Evolutionary conservation across 1,284 basidiomycete species (phyloP), one percentile per base, ranked within the genome.

Genomic region (Moesziomyces globuligerus): DNA sequence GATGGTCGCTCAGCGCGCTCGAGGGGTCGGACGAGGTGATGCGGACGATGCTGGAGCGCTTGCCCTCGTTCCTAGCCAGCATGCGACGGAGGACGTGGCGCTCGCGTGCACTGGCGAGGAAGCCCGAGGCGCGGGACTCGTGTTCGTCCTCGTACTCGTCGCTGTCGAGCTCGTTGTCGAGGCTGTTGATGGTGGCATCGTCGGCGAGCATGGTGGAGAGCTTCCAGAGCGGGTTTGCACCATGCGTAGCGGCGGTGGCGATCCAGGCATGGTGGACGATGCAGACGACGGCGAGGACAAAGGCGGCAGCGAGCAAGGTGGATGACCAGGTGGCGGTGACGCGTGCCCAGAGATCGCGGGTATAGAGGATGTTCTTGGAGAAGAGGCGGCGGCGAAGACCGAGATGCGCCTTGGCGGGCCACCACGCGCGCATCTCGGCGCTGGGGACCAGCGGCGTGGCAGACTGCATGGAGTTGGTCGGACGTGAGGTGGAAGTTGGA

Each of bases 1-100:
- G 78, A 18, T 49, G 42, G 32, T 60, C 55, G 49, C 62, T 74
- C 8, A 81, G 61, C 3, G 42, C 55, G 34, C 76, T 79, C 11
- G 66, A 66, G 0, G 79, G 79, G 40, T 81, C 79, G 17, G 71
- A 69, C 11, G 72, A 74, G 9, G 54, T 70, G 51, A 81, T 78
- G 20, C 74, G 55, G 0, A 77, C 64, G 26, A 75, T 54, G 37
- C 61, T 74, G 20, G 55, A 56, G 9, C 54, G 39, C 43, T 57
- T 71, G 28, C 20, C 61, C 9, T 59, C 36, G 18, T 48, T 38
- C 7, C 67, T 42, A 15, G 44, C 55, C 7, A 64, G 38, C 45
- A 72, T 43, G 6, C 41, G 40, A 15, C 64, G 54, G 6, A 41
- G 39, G 11, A 48, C 59, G 13, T 54, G 44, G 3, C 69, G 55